A percentile compares a stretch with the other conserved stretches of the same genome.
Conservation (phyloP, 139 green algal genomes). For the Coccomyxa sp. region DNA sequence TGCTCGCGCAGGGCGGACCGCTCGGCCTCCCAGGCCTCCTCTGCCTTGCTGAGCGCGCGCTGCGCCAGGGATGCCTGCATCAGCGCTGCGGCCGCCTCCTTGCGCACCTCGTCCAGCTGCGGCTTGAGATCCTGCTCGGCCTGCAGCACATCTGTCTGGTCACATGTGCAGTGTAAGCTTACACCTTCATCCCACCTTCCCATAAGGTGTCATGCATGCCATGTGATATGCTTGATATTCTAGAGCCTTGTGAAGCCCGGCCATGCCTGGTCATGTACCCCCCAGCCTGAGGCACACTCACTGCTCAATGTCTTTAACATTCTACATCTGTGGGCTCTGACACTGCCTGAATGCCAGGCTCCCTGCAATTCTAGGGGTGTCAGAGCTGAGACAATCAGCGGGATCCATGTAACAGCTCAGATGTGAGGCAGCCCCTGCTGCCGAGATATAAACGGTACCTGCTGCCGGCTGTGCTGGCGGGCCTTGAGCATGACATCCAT, state of each 20-base stretch:
- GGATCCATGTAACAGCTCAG: no score
- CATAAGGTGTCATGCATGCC: neutral
- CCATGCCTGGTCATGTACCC: neutral
- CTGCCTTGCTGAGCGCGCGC: no score
- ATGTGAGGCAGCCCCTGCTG: neutral
- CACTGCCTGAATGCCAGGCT: neutral
- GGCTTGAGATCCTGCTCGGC: neutral
- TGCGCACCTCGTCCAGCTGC: neutral
- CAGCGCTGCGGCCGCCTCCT: no score
- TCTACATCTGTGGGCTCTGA: neutral
- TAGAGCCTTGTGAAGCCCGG: neutral
- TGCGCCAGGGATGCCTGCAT: no score
- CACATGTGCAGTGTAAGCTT: no score
- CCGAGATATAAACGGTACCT: neutral
- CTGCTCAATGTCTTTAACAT: neutral
- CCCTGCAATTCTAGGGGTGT: no score
- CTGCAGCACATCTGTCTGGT: neutral
- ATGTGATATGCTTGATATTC: neutral
- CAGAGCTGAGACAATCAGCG: no score
- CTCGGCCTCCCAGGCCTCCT: no score
- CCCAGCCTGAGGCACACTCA: neutral
- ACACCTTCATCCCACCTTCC: neutral
- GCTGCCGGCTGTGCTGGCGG: constrained; percentile 1
- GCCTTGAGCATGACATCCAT: constrained; percentile 3
- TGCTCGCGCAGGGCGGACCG: no score